Evolutionary conservation across 2,329 filamentous ascomycete species (phyloP).

Genomic region (Fusarium goolgardi): DNA sequence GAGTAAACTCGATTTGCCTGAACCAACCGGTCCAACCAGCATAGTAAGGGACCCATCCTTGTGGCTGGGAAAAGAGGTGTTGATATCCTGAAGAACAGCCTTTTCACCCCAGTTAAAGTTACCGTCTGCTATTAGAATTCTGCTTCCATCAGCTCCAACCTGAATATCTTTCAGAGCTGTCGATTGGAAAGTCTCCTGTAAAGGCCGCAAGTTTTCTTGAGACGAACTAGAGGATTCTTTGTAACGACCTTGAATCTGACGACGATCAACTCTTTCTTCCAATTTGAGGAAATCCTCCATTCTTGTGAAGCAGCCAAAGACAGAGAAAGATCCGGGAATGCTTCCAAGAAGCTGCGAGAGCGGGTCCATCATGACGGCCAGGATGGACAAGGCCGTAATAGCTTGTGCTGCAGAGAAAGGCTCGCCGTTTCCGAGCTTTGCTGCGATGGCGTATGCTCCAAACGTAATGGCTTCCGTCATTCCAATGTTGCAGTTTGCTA

Average conservation of each 20-base stretch:
- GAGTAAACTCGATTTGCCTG: slow-evolving; percentile 50
- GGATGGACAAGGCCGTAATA: slow-evolving; percentile 49
- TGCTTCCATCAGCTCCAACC: neutral
- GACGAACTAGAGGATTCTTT: neutral
- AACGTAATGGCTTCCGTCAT: slow-evolving; percentile 49
- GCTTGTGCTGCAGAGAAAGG: slow-evolving; percentile 49
- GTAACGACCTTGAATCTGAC: slow-evolving; percentile 22
- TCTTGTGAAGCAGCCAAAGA: slow-evolving; percentile 49
- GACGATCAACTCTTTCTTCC: slow-evolving; percentile 43
- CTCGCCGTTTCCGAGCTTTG: slow-evolving; percentile 42
- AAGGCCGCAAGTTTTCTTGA: neutral
- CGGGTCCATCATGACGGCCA: slow-evolving; percentile 47
- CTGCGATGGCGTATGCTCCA: slow-evolving; percentile 48
- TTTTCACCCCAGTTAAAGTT: slow-evolving; percentile 48
- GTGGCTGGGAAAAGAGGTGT: slow-evolving; percentile 33
- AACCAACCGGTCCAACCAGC: slow-evolving; percentile 49
- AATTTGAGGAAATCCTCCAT: slow-evolving; percentile 48
- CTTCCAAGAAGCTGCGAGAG: slow-evolving; percentile 43
- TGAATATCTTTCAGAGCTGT: slow-evolving; percentile 1
- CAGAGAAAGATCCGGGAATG: slow-evolving; percentile 45
- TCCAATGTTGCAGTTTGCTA: slow-evolving; percentile 45
- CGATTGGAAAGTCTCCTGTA: slow-evolving; percentile 24
- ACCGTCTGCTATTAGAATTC: slow-evolving; percentile 40
- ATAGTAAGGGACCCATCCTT: slow-evolving; percentile 46
- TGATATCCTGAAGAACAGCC: slow-evolving; percentile 43